Base-by-base conservation (phyloP, 768 basidiomycete species). In the Xerocomus spinulosus region DNA sequence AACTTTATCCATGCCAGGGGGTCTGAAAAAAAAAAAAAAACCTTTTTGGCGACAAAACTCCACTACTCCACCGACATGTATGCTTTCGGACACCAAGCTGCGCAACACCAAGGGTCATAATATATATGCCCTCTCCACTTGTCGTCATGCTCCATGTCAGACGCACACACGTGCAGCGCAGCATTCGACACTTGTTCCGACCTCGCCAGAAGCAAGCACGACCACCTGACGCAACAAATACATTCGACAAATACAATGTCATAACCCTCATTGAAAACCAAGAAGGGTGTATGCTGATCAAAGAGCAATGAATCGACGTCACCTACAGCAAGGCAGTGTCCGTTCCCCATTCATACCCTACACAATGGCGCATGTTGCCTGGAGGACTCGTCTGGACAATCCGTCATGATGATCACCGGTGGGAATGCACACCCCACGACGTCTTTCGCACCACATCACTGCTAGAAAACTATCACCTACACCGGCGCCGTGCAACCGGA, bases 311-410 rank as follows among this genome's bases (percentile, higher is more conserved):
- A 36, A 48, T 29, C 42, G 29, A 39, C 1, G 13, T 40, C 25
- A 43, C 77, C 54, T 63, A 83, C 82, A 81, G 56, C 17, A 84
- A 67, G 18, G 63, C 47, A 13, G 70, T 57, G 56, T 81, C 73
- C 33, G 61, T 61, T 20, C 86, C 85, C 86, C 87, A 89, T 53
- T 80, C 81, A 61, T 83, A 81, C 14, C 80, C 81, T 28, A 54
- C 44, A 37, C 70, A 76, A 25, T 67, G 52, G 6, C n/a, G n/a
- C n/a, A 88, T 70, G 55, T 82, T 86, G 0, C 69, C 69, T 6
- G 86, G 60, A 48, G 88, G 85, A 4, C 62, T 74, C 68, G 56
- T 87, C 83, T 1, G 85, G 83, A 60, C 85, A 83, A 61, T 91
- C 86, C 3, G 82, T 86, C 18, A 74, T 71, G 13, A 85, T 78